Percentiles rank a stretch among this genome's conserved stretches.
These are phyloP conservation scores for Neurospora sp. DNA, from an alignment of 495 filamentous ascomycete genomes.

Conservation along the genomic window DNA sequence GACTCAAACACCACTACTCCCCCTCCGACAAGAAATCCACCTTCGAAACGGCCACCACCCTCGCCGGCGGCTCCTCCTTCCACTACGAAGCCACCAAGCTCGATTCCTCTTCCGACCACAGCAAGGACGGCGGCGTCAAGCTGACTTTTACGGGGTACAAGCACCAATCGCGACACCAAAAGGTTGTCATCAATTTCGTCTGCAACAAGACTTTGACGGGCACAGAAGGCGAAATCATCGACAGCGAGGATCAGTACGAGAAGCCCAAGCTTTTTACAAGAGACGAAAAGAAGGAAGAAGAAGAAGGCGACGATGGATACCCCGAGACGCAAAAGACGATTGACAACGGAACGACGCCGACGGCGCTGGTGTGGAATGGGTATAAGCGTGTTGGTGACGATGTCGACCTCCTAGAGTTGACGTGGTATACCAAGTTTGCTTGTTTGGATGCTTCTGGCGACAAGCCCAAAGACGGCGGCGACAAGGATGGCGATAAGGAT, in stretches of 20 bases:
- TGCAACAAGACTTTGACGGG: constrained; percentile 64
- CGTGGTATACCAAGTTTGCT: constrained; percentile 78
- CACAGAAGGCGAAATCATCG: constrained; percentile 45
- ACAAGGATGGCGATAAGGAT: constrained; percentile 31
- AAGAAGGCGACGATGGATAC: constrained; percentile 23
- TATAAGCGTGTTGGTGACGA: constrained; percentile 48
- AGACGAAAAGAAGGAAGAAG: constrained; percentile 15
- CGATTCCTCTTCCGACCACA: background rate
- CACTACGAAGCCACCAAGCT: background rate
- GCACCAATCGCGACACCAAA: background rate
- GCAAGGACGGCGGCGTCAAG: background rate
- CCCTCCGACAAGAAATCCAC: background rate
- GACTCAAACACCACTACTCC: background rate
- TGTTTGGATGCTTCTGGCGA: constrained; percentile 40
- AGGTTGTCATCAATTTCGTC: constrained; percentile 48
- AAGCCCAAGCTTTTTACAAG: constrained; percentile 1
- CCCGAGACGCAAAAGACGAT: constrained; percentile 35
- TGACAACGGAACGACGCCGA: constrained; percentile 29
- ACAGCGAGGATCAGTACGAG: background rate
- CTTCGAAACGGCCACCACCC: background rate
- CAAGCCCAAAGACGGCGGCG: constrained; percentile 25
- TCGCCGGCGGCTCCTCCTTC: background rate
- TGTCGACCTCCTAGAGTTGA: constrained; percentile 56
- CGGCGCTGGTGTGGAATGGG: constrained; percentile 60
- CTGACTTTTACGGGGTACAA: background rate